Conservation (phyloP, 2,329 filamentous ascomycete species). For the Aspergillus sp. region DNA sequence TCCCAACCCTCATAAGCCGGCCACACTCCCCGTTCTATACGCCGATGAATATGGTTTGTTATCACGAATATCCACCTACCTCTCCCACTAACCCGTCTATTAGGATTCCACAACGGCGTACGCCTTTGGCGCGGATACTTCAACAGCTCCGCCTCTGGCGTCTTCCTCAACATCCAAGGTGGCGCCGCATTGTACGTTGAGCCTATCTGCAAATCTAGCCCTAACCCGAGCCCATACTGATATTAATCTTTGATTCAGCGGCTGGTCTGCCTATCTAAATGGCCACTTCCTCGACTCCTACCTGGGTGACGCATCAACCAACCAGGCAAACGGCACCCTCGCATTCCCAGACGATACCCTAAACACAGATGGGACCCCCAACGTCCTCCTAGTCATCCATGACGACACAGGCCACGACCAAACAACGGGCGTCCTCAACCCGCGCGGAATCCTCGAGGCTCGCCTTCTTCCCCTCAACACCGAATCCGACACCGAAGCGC, state of each 20-base stretch:
- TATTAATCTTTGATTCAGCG: slow-evolving; percentile 36
- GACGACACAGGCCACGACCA: slow-evolving; percentile 53
- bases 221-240: neutral
- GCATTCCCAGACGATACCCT: slow-evolving; percentile 57
- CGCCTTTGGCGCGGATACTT: slow-evolving; percentile 54
- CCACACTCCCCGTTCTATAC: slow-evolving; percentile 52
- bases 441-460: slow-evolving; percentile 49
- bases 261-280: slow-evolving; percentile 64
- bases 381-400: slow-evolving; percentile 64
- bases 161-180: slow-evolving; percentile 57
- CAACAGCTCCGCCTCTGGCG: slow-evolving; percentile 38
- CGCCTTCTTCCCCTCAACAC: slow-evolving; percentile 38
- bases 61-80: neutral
- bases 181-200: slow-evolving; percentile 52
- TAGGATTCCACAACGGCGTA: slow-evolving; percentile 49
- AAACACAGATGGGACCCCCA: slow-evolving; percentile 51
- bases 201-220: neutral
- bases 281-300: slow-evolving; percentile 60
- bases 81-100: neutral
- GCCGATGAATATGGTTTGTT: slow-evolving; percentile 49
- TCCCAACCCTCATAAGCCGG: slow-evolving; percentile 45
- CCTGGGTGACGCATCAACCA: slow-evolving; percentile 45
- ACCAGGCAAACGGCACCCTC: slow-evolving; percentile 43
- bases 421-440: slow-evolving; percentile 35
- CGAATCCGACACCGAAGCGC: slow-evolving; percentile 47